Base-by-base conservation (phyloP, 805 yeast species). In the Wickerhamomyces rabaulensis region DNA sequence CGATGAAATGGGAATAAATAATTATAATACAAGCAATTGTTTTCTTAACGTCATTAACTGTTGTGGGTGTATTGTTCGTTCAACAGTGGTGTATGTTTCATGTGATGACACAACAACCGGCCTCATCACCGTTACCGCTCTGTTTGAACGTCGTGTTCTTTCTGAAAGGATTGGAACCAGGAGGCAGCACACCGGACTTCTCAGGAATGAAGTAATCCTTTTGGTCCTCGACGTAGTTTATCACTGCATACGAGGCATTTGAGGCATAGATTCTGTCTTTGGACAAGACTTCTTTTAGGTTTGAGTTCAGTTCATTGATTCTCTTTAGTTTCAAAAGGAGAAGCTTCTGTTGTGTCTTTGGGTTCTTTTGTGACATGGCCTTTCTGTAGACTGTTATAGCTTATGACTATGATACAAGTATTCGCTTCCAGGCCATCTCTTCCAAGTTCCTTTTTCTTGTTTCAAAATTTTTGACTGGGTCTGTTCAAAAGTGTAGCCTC, bases 181-280 rank as follows among this genome's bases (percentile, higher is more conserved):
- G 65, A 17, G 50, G 44, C 36, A 71, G 61, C 46, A 60, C 60
- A 4, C 75, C 75, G 67, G 74, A 70, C 2, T 71, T 41, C 38
- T 67, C 72, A 1, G 75, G 72, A 6, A 70, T 33, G 2, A 66
- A 53, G 48, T 64, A 70, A 48, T 71, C 75, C 41, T 56, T 64
- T 23, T 61, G 58, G 20, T 57, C 60, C 16, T 66, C 58, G 2
- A 67, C 62, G 44, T 65, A 67, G 40, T 69, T 62, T 6, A 70
- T 68, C n/a, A 71, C 63, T 44, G 73, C 63, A 33, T 75, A 64
- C 8, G 82, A 76, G 8, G 85, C 84, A 55, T 77, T 76, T 6
- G 87, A 80, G 9, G 86, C 82, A 27, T 81, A 78, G 2, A 82
- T 78, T 50, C 90, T 67, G 12, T 82, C 82, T 44, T 77, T 65